Base-by-base conservation (phyloP, 148 eudicot genomes). In the Euryodendron excelsum region DNA sequence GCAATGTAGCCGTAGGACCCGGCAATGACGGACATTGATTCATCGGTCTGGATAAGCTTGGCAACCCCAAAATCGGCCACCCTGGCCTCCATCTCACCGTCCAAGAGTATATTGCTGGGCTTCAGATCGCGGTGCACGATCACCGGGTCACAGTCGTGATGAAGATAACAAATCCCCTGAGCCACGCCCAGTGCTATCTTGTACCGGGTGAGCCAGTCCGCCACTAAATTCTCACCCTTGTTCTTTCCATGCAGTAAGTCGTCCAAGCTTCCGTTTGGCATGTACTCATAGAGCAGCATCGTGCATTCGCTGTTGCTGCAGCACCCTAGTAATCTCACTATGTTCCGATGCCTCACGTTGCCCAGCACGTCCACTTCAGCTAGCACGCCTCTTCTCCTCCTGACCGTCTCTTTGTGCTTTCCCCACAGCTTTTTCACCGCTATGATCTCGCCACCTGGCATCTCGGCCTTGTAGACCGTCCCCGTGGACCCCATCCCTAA, bases 1-100 rank as follows among this genome's bases (percentile, higher is more conserved):
- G 99, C 99, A 77, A 96, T 96, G 83, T 96, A 96, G 61, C 99
- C 98, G 30, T 96, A 96, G 31, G 99, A 96, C 31, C 99, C 99
- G 34, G 99, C 99, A 66, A 93, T 88, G 33, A 96, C 98, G 0
- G 99, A 96, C 99, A 96, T 96, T 0, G 95, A 89, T 66, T 93
- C 93, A 1, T 96, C 89, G 37, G 79, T 73, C 71, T 90, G 81
- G 28, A 96, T 90, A 65, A 93, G 83, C 86, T 96, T 96, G 4
- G 99, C 98, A 18, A 96, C 93, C 36, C 99, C 99, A 63, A 96
- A 96, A 82, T 96, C 99, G 0, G 99, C 99, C 21, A 96, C 97
- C 21, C 99, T 74, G 4, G 98, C 99, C 82, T 96, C 98, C 99
- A 96, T 93, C 44, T 96, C 89, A 2, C 80, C 81, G 20, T 96